These are phyloP conservation scores for Cutaneotrichosporon sp. DNA, from an alignment of 1,284 basidiomycete genomes.

Conservation along the genomic window DNA sequence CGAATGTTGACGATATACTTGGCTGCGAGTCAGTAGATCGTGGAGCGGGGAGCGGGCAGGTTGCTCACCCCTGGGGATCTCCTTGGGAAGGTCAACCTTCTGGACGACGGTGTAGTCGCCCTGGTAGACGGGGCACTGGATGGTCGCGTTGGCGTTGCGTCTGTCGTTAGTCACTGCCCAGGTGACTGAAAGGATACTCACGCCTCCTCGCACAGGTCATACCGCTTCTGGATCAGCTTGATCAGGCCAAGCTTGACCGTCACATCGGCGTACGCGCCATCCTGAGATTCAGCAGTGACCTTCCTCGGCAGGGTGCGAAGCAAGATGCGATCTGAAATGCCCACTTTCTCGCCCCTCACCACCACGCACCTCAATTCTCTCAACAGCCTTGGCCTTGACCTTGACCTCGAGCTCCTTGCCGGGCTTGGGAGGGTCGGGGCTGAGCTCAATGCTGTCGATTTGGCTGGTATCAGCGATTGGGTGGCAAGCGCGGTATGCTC, in stretches of 20 bases:
- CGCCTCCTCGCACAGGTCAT: constrained; percentile 91
- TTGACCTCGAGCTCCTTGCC: constrained; percentile 75
- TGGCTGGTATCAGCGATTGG: constrained; percentile 35
- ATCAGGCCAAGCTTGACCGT: constrained; percentile 83
- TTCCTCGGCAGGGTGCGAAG: neutral
- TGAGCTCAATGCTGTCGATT: constrained; percentile 60
- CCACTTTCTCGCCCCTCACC: neutral
- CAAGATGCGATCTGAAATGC: neutral
- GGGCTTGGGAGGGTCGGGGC: constrained; percentile 45
- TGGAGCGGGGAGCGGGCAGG: neutral
- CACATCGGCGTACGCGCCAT: constrained; percentile 86
- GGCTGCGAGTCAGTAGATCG: constrained; percentile 57
- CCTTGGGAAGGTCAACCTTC: constrained; percentile 76
- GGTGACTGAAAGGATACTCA: constrained; percentile 56
- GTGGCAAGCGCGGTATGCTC: neutral
- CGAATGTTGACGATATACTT: constrained; percentile 75
- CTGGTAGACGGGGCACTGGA: constrained; percentile 59
- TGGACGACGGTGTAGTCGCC: constrained; percentile 72
- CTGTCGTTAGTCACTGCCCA: constrained; percentile 21
- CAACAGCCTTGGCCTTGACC: constrained; percentile 63
- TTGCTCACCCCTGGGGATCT: constrained; percentile 76
- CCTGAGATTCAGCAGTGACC: constrained; percentile 55
- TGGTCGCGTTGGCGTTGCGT: constrained; percentile 40
- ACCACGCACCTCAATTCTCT: constrained; percentile 63
- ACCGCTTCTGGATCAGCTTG: constrained; percentile 74